phyloP scores from a whole-genome alignment of 202 grass and related monocot genomes.

The Saccharum hybrid region DNA sequence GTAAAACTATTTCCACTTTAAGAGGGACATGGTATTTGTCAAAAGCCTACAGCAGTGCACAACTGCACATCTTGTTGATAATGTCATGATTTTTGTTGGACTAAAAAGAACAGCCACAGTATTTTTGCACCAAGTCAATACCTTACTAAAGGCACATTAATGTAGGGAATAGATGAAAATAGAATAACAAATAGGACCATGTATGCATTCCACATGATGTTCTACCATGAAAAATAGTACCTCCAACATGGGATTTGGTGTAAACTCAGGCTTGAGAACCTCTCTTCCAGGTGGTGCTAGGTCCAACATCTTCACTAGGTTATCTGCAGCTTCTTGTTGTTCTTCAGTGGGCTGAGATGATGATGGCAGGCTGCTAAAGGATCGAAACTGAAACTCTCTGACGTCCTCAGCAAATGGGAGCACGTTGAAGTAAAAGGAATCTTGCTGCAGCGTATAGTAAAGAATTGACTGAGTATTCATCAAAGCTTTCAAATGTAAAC shows the following conservation, averaged over 20 bases:
- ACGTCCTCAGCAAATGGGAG: slow-evolving; percentile 94
- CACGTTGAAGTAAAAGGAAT: slow-evolving; percentile 95
- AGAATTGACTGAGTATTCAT: slow-evolving; percentile 32
- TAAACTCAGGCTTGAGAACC: slow-evolving; percentile 81
- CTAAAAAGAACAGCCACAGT: not conserved
- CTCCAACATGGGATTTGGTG: slow-evolving; percentile 91
- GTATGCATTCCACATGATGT: slow-evolving; percentile 13
- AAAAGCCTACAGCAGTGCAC: slow-evolving; percentile 2
- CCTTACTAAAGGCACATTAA: slow-evolving; percentile 2
- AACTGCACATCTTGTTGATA: not conserved
- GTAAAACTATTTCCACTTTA: slow-evolving; percentile 3
- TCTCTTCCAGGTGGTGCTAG: slow-evolving; percentile 73
- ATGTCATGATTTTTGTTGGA: not conserved
- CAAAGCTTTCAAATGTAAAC: not conserved
- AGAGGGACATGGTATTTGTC: not conserved
- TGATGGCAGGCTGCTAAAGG: slow-evolving; percentile 67
- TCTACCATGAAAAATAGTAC: slow-evolving; percentile 38
- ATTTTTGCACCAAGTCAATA: slow-evolving; percentile 3
- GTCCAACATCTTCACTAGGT: slow-evolving; percentile 83
- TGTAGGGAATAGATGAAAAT: slow-evolving; percentile 27
- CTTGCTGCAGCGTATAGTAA: slow-evolving; percentile 60
- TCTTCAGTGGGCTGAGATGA: slow-evolving; percentile 67
- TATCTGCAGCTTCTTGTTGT: slow-evolving; percentile 90
- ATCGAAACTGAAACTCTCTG: slow-evolving; percentile 86
- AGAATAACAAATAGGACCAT: slow-evolving; percentile 9